Evolutionary conservation across 75 land plant species (phyloP).

Genomic region (Pinus albicaulis): DNA sequence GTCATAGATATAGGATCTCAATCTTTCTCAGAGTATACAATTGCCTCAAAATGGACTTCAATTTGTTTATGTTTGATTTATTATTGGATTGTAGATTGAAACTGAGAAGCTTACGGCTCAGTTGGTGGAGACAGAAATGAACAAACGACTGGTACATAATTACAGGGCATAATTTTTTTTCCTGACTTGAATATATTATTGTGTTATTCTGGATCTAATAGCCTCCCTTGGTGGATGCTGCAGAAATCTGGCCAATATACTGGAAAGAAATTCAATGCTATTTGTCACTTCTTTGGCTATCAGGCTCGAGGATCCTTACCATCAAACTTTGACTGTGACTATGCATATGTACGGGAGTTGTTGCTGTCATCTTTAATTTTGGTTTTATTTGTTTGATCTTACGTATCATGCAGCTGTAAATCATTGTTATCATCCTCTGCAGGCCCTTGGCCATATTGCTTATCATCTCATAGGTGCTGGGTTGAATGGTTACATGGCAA

Average conservation of each 20-base stretch:
- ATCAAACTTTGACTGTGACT: constrained; percentile 98
- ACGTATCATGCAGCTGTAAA: not conserved
- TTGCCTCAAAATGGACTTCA: not conserved
- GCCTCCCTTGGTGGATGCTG: not conserved
- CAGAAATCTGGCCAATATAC: constrained; percentile 97
- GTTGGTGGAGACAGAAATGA: constrained; percentile 91
- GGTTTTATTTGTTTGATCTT: not conserved
- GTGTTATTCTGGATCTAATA: constrained; percentile 15
- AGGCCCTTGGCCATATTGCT: constrained; percentile 94
- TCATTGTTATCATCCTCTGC: constrained; percentile 6
- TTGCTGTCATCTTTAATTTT: not conserved
- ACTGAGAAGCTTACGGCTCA: constrained; percentile 97
- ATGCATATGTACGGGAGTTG: constrained; percentile 78
- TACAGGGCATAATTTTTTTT: not conserved
- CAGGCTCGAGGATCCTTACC: constrained; percentile 99
- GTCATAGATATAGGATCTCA: not conserved
- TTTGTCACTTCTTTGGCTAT: constrained; percentile 99
- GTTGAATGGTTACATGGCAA: constrained; percentile 66
- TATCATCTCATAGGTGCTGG: constrained; percentile 90
- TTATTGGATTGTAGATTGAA: constrained; percentile 74
- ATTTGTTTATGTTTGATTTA: not conserved
- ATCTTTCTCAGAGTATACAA: not conserved
- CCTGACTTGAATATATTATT: not conserved
- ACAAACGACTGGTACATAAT: constrained; percentile 62
- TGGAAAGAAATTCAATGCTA: constrained; percentile 98